These are phyloP conservation scores for Pilaira anomala DNA, from an alignment of 192 early-diverging fungal genomes.

Conservation along the genomic window DNA sequence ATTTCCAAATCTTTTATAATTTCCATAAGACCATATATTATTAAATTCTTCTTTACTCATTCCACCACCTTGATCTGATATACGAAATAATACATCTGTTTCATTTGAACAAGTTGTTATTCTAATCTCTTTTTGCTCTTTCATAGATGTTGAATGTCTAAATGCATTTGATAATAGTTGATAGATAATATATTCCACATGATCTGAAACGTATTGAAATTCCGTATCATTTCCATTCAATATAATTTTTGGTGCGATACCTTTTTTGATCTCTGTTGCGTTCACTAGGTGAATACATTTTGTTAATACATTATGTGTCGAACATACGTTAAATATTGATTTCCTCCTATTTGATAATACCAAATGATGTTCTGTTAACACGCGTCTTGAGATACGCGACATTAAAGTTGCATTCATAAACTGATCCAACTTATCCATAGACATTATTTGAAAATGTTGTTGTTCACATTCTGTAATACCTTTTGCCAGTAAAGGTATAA, in stretches of 20 bases:
- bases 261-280: background rate
- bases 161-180: slow-evolving; percentile 91
- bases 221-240: slow-evolving; percentile 58
- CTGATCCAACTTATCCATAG: slow-evolving; percentile 56
- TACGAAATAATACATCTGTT: slow-evolving; percentile 81
- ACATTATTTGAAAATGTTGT: background rate
- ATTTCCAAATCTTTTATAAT: slow-evolving; percentile 55
- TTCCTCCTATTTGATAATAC: slow-evolving; percentile 44
- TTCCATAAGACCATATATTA: slow-evolving; percentile 80
- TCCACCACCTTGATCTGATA: slow-evolving; percentile 93
- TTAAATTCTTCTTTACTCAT: slow-evolving; percentile 61
- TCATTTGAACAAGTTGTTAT: slow-evolving; percentile 78
- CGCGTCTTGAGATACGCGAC: slow-evolving; percentile 86
- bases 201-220: slow-evolving; percentile 93
- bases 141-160: slow-evolving; percentile 60
- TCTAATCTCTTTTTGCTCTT: slow-evolving; percentile 45
- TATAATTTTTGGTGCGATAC: slow-evolving; percentile 22
- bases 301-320: slow-evolving; percentile 49
- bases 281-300: slow-evolving; percentile 23
- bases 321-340: slow-evolving; percentile 60
- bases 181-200: slow-evolving; percentile 93
- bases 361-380: slow-evolving; percentile 93
- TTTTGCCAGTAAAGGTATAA: slow-evolving; percentile 88
- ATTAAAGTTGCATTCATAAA: slow-evolving; percentile 92
- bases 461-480: slow-evolving; percentile 80